These are phyloP conservation scores for Sphaerobolus stellatus DNA, from an alignment of 1,284 basidiomycete species.

Conservation along the genomic window DNA sequence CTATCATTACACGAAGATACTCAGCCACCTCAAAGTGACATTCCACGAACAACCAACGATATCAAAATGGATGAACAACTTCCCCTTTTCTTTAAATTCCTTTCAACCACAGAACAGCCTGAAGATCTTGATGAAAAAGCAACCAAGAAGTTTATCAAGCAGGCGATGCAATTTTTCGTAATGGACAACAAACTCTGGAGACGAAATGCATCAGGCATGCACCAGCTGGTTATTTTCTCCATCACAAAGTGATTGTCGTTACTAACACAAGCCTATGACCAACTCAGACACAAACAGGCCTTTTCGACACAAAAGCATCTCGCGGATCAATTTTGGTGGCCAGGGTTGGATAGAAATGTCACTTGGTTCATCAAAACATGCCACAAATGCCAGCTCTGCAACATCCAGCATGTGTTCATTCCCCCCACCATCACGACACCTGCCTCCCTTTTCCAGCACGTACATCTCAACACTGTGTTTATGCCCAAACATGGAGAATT, in stretches of 20 bases:
- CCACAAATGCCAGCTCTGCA: background rate
- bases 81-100: no score
- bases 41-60: no score
- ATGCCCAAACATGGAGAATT: background rate
- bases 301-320: background rate
- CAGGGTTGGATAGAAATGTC: background rate
- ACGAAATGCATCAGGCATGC: slow-evolving; percentile 12
- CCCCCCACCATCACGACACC: background rate
- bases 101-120: background rate
- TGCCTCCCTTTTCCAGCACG: background rate
- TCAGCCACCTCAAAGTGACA: background rate
- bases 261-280: background rate
- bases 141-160: slow-evolving; percentile 10
- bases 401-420: background rate
- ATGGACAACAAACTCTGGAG: slow-evolving; percentile 19
- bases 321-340: slow-evolving; percentile 3
- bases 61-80: no score
- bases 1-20: background rate
- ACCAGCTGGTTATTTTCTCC: slow-evolving; percentile 17
- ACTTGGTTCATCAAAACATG: slow-evolving; percentile 2
- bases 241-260: slow-evolving; percentile 16
- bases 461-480: slow-evolving; percentile 1
- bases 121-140: background rate
- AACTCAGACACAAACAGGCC: background rate
- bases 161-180: slow-evolving; percentile 22